phyloP scores from a whole-genome alignment of 176 grass and related monocot species.

The Zea mays region Zm-B73-REFERENCE-NAM-5.0 NC_050099.1:223385501-223386000 shows the following conservation, averaged over 20 bases:
- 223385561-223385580: conserved; percentile 72
- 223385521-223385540: conserved; percentile 84
- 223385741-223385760: conserved; percentile 70
- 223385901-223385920: conserved; percentile 74
- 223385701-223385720: conserved; percentile 56
- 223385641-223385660: conserved; percentile 68
- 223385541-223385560: conserved; percentile 84
- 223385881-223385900: conserved; percentile 49
- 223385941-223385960: conserved; percentile 67
- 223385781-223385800: conserved; percentile 93
- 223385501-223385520: conserved; percentile 53
- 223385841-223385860: conserved; percentile 90
- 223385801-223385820: conserved; percentile 53
- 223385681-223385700: conserved; percentile 63
- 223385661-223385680: conserved; percentile 88
- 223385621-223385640: conserved; percentile 57
- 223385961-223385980: conserved; percentile 69
- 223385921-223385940: conserved; percentile 67
- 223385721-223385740: conserved; percentile 83
- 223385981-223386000: conserved; percentile 71
- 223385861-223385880: conserved; percentile 71
- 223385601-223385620: conserved; percentile 69
- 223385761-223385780: conserved; percentile 66
- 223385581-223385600: conserved; percentile 60
- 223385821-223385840: conserved; percentile 95